Evolutionary conservation across 345 rosid genomes (phyloP), one percentile per base, ranked within the genome.

Genomic region (Angophora floribunda): DNA sequence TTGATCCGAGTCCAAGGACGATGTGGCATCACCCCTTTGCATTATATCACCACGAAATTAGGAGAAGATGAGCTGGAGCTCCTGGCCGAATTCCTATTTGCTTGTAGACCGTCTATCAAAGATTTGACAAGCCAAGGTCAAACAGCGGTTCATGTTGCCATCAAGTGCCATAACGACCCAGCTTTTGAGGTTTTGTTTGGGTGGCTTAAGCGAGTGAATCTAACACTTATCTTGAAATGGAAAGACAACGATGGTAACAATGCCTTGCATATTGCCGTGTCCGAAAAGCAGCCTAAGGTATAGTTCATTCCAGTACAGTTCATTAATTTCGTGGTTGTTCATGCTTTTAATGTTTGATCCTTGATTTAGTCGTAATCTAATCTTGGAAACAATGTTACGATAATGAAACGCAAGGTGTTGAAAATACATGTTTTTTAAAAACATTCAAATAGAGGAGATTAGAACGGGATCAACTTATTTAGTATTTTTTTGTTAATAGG

Each of bases 131-230:
- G 1, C 2, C 32, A 12, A 3, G 15, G 70, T 0, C 7, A 61
- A 16, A 61, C 32, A 12, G 70, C 16, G 0, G 70, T 61, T 61
- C 70, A 61, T 15, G 6, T 61, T 28, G 70, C 70, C 4, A 8
- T 61, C 32, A 28, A 6, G 32, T 0, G 3, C 7, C 0, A 14
- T 5, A 61, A 61, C 4, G 2, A 12, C 4, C 0, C 28, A 3
- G 32, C 70, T 28, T 61, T 61, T 0, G 26, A 61, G 0, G 30
- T 61, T 61, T 61, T 61, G 32, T 28, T 61, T 28, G 67, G 32
- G 12, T 61, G 67, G 30, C 67, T 61, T 61, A 28, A 61, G 26
- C 32, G 67, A 61, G 67, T 61, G 32, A 61, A 61, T 61, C 14
- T 61, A 26, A 61, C 0, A 26, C 0, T 26, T 28, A 61, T 61